Percentiles rank a stretch among this genome's conserved stretches.
Conservation (phyloP, 2,329 filamentous ascomycete genomes). For the Graphiopsis chlorocephala region DNA sequence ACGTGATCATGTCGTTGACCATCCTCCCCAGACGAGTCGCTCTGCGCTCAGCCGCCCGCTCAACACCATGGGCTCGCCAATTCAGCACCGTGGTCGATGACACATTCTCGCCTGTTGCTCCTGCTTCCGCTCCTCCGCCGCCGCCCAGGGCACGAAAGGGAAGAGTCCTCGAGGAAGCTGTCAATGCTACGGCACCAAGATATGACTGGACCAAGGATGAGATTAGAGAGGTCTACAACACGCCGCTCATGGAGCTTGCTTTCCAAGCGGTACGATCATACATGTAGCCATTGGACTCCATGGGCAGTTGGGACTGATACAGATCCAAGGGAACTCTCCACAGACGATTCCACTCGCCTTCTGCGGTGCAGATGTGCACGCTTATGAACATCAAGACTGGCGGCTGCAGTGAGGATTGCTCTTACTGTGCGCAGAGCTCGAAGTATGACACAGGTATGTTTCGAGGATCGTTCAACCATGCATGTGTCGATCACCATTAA, state of each 20-base stretch:
- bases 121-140: slow-evolving; percentile 25
- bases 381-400: slow-evolving; percentile 97
- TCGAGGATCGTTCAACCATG: background rate
- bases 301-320: background rate
- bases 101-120: slow-evolving; percentile 29
- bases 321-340: slow-evolving; percentile 66
- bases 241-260: slow-evolving; percentile 71
- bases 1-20: slow-evolving; percentile 26
- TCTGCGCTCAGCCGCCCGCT: slow-evolving; percentile 5
- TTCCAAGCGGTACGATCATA: slow-evolving; percentile 30
- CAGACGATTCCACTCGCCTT: slow-evolving; percentile 79
- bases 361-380: slow-evolving; percentile 86
- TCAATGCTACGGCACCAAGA: slow-evolving; percentile 60
- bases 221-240: slow-evolving; percentile 77
- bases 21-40: slow-evolving; percentile 19
- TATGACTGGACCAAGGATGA: slow-evolving; percentile 80
- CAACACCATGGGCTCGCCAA: slow-evolving; percentile 8
- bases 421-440: slow-evolving; percentile 87
- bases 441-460: slow-evolving; percentile 63
- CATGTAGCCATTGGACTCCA: background rate
- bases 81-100: slow-evolving; percentile 39
- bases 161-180: slow-evolving; percentile 48
- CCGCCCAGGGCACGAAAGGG: slow-evolving; percentile 22
- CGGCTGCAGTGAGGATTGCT: slow-evolving; percentile 88
- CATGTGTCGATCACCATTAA: background rate